These are phyloP conservation scores for Pestalotiopsis sp. DNA, from an alignment of 2,329 filamentous ascomycete species.

Conservation along the genomic window DNA sequence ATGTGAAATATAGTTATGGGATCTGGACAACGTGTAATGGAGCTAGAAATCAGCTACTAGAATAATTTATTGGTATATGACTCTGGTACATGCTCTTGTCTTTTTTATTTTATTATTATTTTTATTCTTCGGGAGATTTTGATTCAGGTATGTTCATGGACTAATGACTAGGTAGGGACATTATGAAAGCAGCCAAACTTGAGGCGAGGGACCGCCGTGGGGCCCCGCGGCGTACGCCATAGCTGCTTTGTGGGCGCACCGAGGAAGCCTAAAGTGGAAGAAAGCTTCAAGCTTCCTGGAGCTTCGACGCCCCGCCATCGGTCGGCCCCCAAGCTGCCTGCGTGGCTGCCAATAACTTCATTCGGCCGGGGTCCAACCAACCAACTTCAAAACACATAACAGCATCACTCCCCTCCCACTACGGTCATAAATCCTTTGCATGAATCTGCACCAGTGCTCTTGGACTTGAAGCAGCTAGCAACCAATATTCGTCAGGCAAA, in stretches of 20 bases:
- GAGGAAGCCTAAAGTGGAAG: not conserved
- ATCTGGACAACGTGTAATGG: not conserved
- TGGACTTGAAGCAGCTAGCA: not conserved
- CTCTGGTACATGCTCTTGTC: not conserved
- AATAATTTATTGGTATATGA: not conserved
- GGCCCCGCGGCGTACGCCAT: not conserved
- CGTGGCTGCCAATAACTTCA: not conserved
- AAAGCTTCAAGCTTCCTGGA: conserved; percentile 5
- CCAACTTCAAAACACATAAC: too few relatives aligned
- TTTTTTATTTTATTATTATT: not conserved
- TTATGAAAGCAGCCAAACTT: too few relatives aligned
- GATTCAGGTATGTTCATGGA: too few relatives aligned
- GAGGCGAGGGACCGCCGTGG: not conserved
- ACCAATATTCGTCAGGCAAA: not conserved
- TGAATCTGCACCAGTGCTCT: too few relatives aligned
- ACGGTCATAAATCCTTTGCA: too few relatives aligned
- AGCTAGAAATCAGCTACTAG: too few relatives aligned
- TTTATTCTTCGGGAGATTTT: too few relatives aligned
- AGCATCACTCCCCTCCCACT: too few relatives aligned
- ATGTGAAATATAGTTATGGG: not conserved
- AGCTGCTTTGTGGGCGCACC: not conserved
- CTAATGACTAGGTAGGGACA: too few relatives aligned
- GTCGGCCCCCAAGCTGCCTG: not conserved
- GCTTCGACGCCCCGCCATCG: conserved; percentile 9
- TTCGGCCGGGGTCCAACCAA: too few relatives aligned